Base-by-base conservation (phyloP, 106 monocot species). In the Phalaenopsis aphrodite region DNA sequence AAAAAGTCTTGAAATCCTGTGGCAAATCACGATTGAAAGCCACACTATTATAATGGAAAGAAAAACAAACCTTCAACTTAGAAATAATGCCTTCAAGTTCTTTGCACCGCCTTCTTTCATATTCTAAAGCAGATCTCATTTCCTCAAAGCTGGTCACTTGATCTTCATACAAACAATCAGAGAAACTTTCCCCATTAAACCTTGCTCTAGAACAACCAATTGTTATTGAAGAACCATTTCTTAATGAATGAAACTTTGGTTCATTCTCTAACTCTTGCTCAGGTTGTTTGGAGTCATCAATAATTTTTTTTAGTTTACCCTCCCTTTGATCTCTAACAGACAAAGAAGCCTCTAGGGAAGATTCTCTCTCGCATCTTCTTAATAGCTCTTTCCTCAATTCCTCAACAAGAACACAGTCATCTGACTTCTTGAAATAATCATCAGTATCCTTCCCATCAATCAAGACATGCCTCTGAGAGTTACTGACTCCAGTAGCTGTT, bases 181-280 rank as follows among this genome's bases (percentile, higher is more conserved):
- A 82, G 39, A 78, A 11, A 65, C 71, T 75, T 30, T 77, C 71
- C 46, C 87, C 84, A 66, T 49, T 81, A 16, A 71, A 65, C 42
- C 56, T 82, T 45, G 58, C 55, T 12, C n/a, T 56, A 82, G 38
- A 47, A 86, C 57, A 49, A 75, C 61, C 77, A 68, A 89, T 86
- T 21, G 74, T 42, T 47, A 79, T 68, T 55, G 78, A 73, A 81
- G 81, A 86, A 38, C 87, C 83, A 72, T 89, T 93, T 76, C 57
- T 75, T 58, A 52, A 80, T 64, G 75, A 77, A 61, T 82, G 72
- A 36, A 77, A 41, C 1, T 87, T 88, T 49, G 45, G 72, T 36
- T 78, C 94, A 80, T 89, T 92, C 81, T 98, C 98, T 11, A 98
- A 74, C 45, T 89, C 86, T 74, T 88, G 82, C 83, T 94, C 92